phyloP scores from a whole-genome alignment of 2,329 filamentous ascomycete genomes.

The Metarhizium sp. region DNA sequence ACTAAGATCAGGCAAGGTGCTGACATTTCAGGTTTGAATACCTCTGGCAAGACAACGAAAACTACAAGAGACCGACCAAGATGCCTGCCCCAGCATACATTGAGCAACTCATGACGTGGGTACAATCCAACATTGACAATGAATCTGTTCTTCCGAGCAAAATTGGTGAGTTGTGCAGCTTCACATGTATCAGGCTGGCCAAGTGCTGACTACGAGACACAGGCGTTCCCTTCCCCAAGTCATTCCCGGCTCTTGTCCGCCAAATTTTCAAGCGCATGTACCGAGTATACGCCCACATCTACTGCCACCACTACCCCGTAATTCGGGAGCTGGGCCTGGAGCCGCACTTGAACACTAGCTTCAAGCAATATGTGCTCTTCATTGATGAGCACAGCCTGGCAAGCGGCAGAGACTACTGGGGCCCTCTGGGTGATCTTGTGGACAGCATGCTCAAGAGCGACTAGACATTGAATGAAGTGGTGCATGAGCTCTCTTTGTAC shows the following conservation, averaged over 20 bases:
- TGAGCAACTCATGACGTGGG: slow-evolving; percentile 95
- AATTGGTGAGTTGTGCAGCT: slow-evolving; percentile 49
- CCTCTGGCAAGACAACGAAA: slow-evolving; percentile 93
- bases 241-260: slow-evolving; percentile 77
- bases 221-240: slow-evolving; percentile 91
- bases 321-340: slow-evolving; percentile 91
- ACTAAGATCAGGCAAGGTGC: neutral
- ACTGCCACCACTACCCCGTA: slow-evolving; percentile 98
- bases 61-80: slow-evolving; percentile 93
- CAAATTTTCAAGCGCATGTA: slow-evolving; percentile 99
- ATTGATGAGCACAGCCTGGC: slow-evolving; percentile 93
- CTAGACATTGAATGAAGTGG: slow-evolving; percentile 28
- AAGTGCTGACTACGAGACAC: neutral
- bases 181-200: neutral
- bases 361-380: slow-evolving; percentile 99
- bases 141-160: slow-evolving; percentile 90
- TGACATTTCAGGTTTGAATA: slow-evolving; percentile 70
- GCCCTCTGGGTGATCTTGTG: slow-evolving; percentile 86
- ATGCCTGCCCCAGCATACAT: slow-evolving; percentile 97
- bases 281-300: slow-evolving; percentile 97
- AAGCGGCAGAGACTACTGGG: slow-evolving; percentile 95
- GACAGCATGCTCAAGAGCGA: slow-evolving; percentile 97
- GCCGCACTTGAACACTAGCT: slow-evolving; percentile 95
- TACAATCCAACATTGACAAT: slow-evolving; percentile 91
- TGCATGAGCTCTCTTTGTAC: slow-evolving; percentile 1